These are phyloP conservation scores for Cutaneotrichosporon mucoides DNA, from an alignment of 1,284 basidiomycete species.

Conservation along the genomic window DNA sequence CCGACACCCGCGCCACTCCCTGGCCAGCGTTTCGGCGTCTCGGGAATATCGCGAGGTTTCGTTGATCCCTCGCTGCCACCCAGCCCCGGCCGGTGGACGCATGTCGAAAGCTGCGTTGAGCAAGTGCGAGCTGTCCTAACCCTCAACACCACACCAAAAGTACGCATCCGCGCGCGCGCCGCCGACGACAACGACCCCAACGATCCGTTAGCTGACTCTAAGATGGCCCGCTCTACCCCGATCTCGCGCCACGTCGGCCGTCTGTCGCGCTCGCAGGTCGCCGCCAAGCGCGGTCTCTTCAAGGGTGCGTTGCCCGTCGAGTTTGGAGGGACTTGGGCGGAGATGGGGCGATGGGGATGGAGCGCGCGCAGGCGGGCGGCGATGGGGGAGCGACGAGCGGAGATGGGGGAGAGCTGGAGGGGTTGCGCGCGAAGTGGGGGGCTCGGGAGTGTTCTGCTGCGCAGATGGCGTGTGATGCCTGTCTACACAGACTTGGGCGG, in stretches of 20 bases:
- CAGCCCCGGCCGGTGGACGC: no score
- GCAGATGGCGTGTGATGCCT: no score
- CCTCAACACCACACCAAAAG: constrained; percentile 21
- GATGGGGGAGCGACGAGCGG: no score
- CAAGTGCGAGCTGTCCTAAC: constrained; percentile 5
- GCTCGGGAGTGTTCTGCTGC: no score
- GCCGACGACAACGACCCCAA: constrained; percentile 4
- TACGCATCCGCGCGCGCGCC: constrained; percentile 8
- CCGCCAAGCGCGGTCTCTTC: constrained; percentile 67
- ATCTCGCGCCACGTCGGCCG: constrained; percentile 79
- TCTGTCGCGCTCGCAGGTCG: constrained; percentile 74
- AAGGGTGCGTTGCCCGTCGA: constrained; percentile 45
- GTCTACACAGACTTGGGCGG: no score
- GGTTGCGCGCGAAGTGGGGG: no score
- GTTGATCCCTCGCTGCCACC: no score
- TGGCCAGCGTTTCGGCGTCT: no score
- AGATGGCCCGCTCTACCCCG: constrained; percentile 93
- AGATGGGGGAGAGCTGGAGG: no score
- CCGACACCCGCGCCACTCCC: no score
- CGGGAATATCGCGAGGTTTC: no score
- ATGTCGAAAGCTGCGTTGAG: no score
- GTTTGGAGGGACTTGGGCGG: background rate
- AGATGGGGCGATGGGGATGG: background rate
- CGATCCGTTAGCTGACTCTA: background rate
- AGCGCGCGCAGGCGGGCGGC: background rate